Evolutionary conservation across 2,329 filamentous ascomycete genomes (phyloP), one percentile per base, ranked within the genome.

Genomic region (Hymenoscyphus repandus): DNA sequence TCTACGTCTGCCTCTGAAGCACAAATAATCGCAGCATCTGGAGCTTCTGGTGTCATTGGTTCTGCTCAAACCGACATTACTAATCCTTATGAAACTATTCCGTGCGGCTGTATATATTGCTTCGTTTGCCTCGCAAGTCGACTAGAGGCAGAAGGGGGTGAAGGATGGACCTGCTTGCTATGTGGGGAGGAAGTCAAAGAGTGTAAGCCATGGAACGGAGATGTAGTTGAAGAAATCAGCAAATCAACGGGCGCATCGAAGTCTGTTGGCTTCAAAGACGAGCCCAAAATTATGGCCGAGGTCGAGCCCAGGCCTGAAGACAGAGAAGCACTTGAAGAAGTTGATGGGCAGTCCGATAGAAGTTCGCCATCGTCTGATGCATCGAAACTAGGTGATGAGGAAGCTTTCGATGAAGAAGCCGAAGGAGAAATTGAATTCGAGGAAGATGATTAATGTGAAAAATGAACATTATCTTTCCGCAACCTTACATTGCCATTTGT

Each of bases 51-150:
- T 12, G 86, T 96, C 10, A 78, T 95, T 38, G 92, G 91, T 15
- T 95, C 88, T 15, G 88, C 89, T 6, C 86, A 90, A 58, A 96
- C 91, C 0, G 93, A 97, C 63, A 85, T 97, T 55, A 96, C 92
- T 4, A 99, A 97, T 66, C 91, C 93, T 0, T 99, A 99, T 67
- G 90, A 96, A 70, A 82, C 90, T 0, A 80, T 91, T 2, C 85
- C 90, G 0, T 99, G 93, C 63, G 87, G 87, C 0, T 96, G 91
- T 68, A 77, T 96, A 52, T 99, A 97, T 71, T 99, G 93, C 70
- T 99, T 95, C 66, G 89, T 95, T 15, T 99, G 93, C 64, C 71
- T 97, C n/a, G 90, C 91, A 2, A 89, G 90, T 51, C 82, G 88
- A 53, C 77, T 99, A 39, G 92, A 96, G 69, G 82, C 85, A 5